Percentiles rank a stretch among this genome's conserved stretches.
phyloP scores from a whole-genome alignment of 805 yeast species.

The Candida verbasci region DNA sequence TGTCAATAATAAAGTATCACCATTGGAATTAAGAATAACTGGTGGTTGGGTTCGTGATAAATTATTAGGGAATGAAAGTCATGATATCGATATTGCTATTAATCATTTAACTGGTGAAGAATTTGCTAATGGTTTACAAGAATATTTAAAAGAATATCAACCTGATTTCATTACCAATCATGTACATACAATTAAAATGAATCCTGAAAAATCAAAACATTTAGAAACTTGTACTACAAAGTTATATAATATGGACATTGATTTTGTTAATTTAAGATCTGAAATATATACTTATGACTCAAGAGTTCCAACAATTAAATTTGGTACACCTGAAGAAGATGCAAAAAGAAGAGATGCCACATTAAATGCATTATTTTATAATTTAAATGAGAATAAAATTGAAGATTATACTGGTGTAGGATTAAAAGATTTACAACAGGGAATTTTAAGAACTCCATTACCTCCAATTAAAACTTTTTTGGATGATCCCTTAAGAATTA shows the following conservation, averaged over 20 bases:
- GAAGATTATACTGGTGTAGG: conserved; percentile 88
- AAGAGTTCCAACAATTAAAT: conserved; percentile 76
- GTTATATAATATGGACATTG: conserved; percentile 78
- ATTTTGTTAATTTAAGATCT: conserved; percentile 85
- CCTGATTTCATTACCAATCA: conserved; percentile 28
- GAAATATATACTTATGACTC: conserved; percentile 82
- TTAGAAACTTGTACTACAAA: conserved; percentile 94
- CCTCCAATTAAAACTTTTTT: conserved; percentile 79
- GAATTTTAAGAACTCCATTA: conserved; percentile 82
- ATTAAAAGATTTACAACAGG: conserved; percentile 60
- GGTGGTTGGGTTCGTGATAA: conserved; percentile 99
- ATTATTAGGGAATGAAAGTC: conserved; percentile 69
- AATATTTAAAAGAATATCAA: conserved; percentile 35
- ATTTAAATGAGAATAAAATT: conserved; percentile 58
- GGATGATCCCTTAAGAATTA: conserved; percentile 91
- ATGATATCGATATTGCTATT: conserved; percentile 91
- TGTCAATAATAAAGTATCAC: conserved; percentile 9
- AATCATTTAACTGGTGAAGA: conserved; percentile 80
- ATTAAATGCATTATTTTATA: conserved; percentile 85
- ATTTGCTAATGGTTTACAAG: conserved; percentile 66
- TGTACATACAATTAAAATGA: conserved; percentile 79
- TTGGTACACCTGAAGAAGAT: conserved; percentile 90
- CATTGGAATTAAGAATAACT: conserved; percentile 67
- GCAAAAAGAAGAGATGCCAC: conserved; percentile 95
- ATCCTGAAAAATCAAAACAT: conserved; percentile 95